Evolutionary conservation across 2,329 filamentous ascomycete genomes (phyloP), one percentile per base, ranked within the genome.

Genomic region (Hortaea werneckii): DNA sequence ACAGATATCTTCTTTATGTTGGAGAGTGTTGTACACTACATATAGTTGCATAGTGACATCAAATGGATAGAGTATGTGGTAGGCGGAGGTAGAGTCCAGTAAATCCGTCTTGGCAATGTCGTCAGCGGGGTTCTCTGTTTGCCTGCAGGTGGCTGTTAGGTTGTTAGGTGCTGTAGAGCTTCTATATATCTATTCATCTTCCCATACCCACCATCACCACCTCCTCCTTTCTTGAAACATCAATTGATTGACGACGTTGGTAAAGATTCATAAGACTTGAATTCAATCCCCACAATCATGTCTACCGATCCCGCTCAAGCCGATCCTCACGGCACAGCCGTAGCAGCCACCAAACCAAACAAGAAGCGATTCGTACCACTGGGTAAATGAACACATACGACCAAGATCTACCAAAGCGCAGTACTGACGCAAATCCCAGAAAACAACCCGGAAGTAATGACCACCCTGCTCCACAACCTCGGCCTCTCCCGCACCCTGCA

Each of bases 391-490:
- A 5, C 40, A 10, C 28, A 28, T n/a, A 27, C 13, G 30, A 4
- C 40, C 20, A 20, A 20, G 4, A 20, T 20, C 41, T 34, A 32
- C 35, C 29, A 34, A 29, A 1, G 35, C 27, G 3, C 42, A 37
- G 29, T 37, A 42, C 20, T 28, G 35, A 41, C 38, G 28, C 2
- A 39, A 2, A 39, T 7, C 7, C 37, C 51, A 78, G 79, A 82
- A 64, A 81, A 80, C 57, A 95, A 95, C 71, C 89, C 92, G 0
- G 80, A 87, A 67, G 80, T 95, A 29, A 92, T 96, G 82, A 89
- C 82, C 44, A 70, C 75, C 38, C 82, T 96, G 32, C 78, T 94
- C 41, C 85, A 85, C 70, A 80, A 80, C 56, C 84, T 96, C 27
- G 90, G 90, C 52, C 79, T 96, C 46, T 84, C 85, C n/a, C 61